A percentile compares a stretch with the other conserved stretches of the same genome.
These are phyloP conservation scores for Cryptococcus maquisensis DNA, from an alignment of 1,284 basidiomycete species.

Conservation along the genomic window DNA sequence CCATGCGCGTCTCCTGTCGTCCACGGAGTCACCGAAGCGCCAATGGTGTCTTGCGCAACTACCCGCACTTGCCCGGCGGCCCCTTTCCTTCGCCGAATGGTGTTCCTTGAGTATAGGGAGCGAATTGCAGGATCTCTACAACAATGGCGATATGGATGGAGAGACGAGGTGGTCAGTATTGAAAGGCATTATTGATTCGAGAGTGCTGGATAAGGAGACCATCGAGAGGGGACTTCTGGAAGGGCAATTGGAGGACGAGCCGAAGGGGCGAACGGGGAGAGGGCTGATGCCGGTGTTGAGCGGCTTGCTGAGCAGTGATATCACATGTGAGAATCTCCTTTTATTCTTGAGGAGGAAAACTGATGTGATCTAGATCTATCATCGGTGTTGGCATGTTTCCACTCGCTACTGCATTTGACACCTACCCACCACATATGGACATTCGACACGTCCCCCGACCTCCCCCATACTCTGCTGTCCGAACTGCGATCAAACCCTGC, in stretches of 20 bases:
- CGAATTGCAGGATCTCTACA: conserved; percentile 27
- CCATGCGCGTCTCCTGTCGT: conserved; percentile 24
- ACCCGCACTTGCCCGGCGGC: conserved; percentile 13
- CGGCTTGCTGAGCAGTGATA: conserved; percentile 44
- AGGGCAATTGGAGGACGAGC: conserved; percentile 14
- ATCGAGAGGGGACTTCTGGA: conserved; percentile 32
- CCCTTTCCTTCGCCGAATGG: conserved; percentile 32
- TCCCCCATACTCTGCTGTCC: conserved; percentile 68
- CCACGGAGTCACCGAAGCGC: conserved; percentile 9
- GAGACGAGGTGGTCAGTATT: conserved; percentile 22
- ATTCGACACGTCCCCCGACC: conserved; percentile 53
- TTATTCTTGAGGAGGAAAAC: neutral
- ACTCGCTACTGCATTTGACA: conserved; percentile 54
- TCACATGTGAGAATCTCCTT: conserved; percentile 43
- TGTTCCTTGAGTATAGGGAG: conserved; percentile 23
- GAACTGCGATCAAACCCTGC: conserved; percentile 72
- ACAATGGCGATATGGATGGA: conserved; percentile 3
- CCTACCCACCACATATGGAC: conserved; percentile 62
- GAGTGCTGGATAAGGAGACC: conserved; percentile 22
- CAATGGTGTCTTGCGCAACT: conserved; percentile 32
- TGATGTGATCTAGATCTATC: conserved; percentile 56
- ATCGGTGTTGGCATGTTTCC: conserved; percentile 55
- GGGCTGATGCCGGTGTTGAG: conserved; percentile 30
- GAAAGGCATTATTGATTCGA: conserved; percentile 16
- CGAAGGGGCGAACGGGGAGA: conserved; percentile 4